Percentiles rank a stretch among this genome's conserved stretches.
Evolutionary conservation across 495 filamentous ascomycete genomes (phyloP).

Genomic region (Bacidia rubella): DNA sequence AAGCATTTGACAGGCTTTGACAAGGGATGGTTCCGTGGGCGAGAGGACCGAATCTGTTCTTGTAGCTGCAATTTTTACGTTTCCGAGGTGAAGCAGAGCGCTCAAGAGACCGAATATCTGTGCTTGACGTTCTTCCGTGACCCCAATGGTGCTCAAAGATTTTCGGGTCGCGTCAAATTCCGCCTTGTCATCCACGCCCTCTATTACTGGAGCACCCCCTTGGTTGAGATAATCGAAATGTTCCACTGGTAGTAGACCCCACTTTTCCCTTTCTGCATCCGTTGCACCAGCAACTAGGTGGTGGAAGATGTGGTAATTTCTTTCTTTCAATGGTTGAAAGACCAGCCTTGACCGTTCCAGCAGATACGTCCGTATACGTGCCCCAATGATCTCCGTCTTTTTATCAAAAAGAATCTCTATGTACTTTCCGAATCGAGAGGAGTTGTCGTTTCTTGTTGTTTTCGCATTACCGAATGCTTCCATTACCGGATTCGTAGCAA

Average conservation of each 20-base stretch:
- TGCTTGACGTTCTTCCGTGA: slow-evolving; percentile 54
- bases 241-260: slow-evolving; percentile 66
- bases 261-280: slow-evolving; percentile 66
- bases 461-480: slow-evolving; percentile 99
- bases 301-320: slow-evolving; percentile 99
- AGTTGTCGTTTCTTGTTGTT: slow-evolving; percentile 98
- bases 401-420: slow-evolving; percentile 99
- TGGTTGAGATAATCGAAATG: slow-evolving; percentile 96
- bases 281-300: slow-evolving; percentile 89
- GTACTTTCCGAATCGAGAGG: slow-evolving; percentile 97
- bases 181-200: slow-evolving; percentile 88
- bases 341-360: slow-evolving; percentile 91
- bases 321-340: slow-evolving; percentile 94
- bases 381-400: slow-evolving; percentile 90
- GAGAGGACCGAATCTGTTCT: slow-evolving; percentile 74
- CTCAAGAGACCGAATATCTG: slow-evolving; percentile 87
- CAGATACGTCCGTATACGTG: slow-evolving; percentile 90
- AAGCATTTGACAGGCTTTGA: slow-evolving; percentile 70
- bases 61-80: slow-evolving; percentile 85
- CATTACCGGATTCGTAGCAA: slow-evolving; percentile 99
- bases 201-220: slow-evolving; percentile 78
- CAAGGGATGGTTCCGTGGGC: slow-evolving; percentile 67
- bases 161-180: slow-evolving; percentile 82
- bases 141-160: slow-evolving; percentile 79
- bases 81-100: slow-evolving; percentile 86